Conservation (phyloP, 108 stramenopile genomes). For the Stephanodiscus triporus region DNA sequence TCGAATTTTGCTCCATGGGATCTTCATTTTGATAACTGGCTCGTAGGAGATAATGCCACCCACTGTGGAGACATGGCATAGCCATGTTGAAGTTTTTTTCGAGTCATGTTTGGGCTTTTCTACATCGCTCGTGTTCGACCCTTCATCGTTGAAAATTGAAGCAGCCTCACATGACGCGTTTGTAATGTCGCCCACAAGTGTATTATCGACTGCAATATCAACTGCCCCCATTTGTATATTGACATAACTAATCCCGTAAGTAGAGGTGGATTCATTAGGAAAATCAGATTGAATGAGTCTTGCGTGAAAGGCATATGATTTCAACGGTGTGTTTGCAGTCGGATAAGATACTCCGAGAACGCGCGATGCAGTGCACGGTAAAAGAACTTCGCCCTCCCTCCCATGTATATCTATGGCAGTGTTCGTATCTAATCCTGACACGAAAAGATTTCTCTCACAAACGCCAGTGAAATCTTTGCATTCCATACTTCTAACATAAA, state of each 20-base stretch:
- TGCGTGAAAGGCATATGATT: constrained; percentile 26
- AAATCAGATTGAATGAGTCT: constrained; percentile 42
- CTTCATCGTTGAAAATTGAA: constrained; percentile 13
- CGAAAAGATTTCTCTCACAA: constrained; percentile 45
- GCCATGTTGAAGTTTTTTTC: constrained; percentile 45
- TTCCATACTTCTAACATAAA: constrained; percentile 54
- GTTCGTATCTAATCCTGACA: constrained; percentile 7
- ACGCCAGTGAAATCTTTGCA: constrained; percentile 61
- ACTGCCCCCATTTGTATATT: constrained; percentile 19
- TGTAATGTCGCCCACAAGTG: constrained; percentile 25
- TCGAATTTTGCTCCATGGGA: constrained; percentile 57
- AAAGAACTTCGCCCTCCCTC: constrained; percentile 15
- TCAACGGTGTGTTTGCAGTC: constrained; percentile 4
- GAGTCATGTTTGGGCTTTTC: constrained; percentile 17
- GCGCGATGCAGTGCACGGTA: constrained; percentile 70
- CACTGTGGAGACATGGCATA: constrained; percentile 25
- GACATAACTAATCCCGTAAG: constrained; percentile 37
- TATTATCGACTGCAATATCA: constrained; percentile 18
- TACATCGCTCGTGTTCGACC: constrained; percentile 1
- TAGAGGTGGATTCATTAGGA: constrained; percentile 45
- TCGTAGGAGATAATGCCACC: constrained; percentile 51
- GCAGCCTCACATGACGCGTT: constrained; percentile 21
- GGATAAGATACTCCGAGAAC: constrained; percentile 65
- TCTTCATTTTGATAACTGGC: constrained; percentile 49
- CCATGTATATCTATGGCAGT: background rate